These are phyloP conservation scores for Trapa incisa DNA, from an alignment of 345 rosid genomes.

Conservation along the genomic window DNA sequence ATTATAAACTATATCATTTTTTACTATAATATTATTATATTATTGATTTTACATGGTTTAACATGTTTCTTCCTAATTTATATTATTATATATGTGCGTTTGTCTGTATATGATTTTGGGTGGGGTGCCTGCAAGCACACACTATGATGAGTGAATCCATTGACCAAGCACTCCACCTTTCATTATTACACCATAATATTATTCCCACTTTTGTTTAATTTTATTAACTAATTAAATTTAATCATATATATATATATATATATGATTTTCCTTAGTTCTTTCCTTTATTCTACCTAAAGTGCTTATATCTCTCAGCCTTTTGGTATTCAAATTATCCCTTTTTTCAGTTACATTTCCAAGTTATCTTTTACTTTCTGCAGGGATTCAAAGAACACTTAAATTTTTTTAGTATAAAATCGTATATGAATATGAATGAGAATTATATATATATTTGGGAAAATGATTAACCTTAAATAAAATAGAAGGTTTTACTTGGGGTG, in stretches of 20 bases:
- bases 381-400: background rate
- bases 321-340: background rate
- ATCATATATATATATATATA: too few relatives aligned
- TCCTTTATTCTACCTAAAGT: background rate
- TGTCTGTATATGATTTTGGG: background rate
- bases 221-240: background rate
- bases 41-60: too few relatives aligned
- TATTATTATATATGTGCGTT: too few relatives aligned
- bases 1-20: too few relatives aligned
- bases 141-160: constrained; percentile 35
- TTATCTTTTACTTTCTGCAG: background rate
- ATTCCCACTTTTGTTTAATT: background rate
- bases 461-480: too few relatives aligned
- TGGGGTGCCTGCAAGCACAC: constrained; percentile 16
- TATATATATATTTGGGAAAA: too few relatives aligned
- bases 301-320: background rate
- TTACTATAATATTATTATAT: too few relatives aligned
- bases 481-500: too few relatives aligned
- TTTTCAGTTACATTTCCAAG: background rate
- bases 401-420: background rate
- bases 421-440: too few relatives aligned
- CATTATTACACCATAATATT: background rate
- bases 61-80: too few relatives aligned
- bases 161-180: background rate
- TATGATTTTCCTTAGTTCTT: too few relatives aligned